phyloP scores from a whole-genome alignment of 352 stramenopile genomes.

The Pythium coloratum region DNA sequence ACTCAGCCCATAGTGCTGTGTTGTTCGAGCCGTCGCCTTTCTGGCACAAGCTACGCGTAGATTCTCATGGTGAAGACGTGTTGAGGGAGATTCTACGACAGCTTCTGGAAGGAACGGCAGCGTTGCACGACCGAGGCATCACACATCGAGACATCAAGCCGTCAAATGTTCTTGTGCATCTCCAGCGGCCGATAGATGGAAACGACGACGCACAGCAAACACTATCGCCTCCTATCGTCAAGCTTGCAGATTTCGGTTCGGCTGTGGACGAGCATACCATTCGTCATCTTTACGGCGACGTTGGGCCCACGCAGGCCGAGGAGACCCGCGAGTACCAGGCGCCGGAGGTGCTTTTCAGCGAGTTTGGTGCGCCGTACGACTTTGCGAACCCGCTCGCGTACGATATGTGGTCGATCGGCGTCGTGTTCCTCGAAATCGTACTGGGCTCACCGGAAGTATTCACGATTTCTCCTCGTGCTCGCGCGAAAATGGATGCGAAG shows the following conservation, averaged over 20 bases:
- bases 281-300: constrained; percentile 63
- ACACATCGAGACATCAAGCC: constrained; percentile 90
- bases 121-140: constrained; percentile 89
- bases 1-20: constrained; percentile 42
- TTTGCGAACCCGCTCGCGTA: constrained; percentile 67
- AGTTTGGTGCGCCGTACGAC: constrained; percentile 60
- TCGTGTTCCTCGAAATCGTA: constrained; percentile 95
- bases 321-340: constrained; percentile 95
- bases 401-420: constrained; percentile 92
- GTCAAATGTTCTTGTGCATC: constrained; percentile 71
- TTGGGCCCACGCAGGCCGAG: constrained; percentile 86
- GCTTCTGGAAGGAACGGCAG: constrained; percentile 88
- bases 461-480: constrained; percentile 79
- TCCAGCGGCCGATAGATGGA: constrained; percentile 9
- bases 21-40: constrained; percentile 77
- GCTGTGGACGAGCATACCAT: constrained; percentile 81
- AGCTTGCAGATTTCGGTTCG: constrained; percentile 87
- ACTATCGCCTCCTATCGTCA: constrained; percentile 41
- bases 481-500: constrained; percentile 88
- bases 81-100: constrained; percentile 94
- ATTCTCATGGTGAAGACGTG: constrained; percentile 55
- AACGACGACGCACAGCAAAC: neutral
- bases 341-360: constrained; percentile 87
- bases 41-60: constrained; percentile 68
- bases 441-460: constrained; percentile 92